Evolutionary conservation across 2,329 filamentous ascomycete genomes (phyloP).

Genomic region (Boeremia lycopersici): DNA sequence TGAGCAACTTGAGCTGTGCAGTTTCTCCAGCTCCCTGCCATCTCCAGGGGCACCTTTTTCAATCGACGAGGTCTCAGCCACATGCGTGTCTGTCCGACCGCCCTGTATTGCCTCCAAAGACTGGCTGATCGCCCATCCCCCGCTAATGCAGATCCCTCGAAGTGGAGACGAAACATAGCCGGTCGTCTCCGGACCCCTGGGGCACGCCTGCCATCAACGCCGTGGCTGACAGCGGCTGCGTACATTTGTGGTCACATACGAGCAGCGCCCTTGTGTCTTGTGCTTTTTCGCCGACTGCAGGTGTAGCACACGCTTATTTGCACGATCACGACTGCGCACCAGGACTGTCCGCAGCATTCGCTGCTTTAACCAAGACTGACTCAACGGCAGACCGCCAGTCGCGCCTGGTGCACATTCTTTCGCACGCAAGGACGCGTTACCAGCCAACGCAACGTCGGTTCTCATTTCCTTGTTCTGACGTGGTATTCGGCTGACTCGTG

Average conservation of each 20-base stretch:
- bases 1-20: not conserved
- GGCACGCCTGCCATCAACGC: constrained; percentile 1
- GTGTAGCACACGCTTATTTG: not conserved
- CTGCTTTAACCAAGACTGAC: constrained; percentile 10
- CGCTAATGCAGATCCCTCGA: constrained; percentile 6
- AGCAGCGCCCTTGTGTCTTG: not conserved
- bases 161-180: constrained; percentile 16
- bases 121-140: constrained; percentile 1
- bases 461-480: not conserved
- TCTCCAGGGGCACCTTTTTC: not conserved
- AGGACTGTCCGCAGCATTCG: not conserved
- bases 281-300: not conserved
- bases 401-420: constrained; percentile 3
- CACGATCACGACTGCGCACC: not conserved
- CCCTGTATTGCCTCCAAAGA: constrained; percentile 1
- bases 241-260: constrained; percentile 1
- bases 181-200: constrained; percentile 16
- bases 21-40: not conserved
- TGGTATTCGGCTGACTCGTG: constrained; percentile 5
- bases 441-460: not conserved
- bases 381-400: constrained; percentile 3
- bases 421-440: constrained; percentile 2
- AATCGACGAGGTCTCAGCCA: constrained; percentile 1
- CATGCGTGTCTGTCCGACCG: constrained; percentile 4
- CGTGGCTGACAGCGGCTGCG: constrained; percentile 13